phyloP scores from a whole-genome alignment of 208 protist genomes.

The Leishmania mexicana region DNA sequence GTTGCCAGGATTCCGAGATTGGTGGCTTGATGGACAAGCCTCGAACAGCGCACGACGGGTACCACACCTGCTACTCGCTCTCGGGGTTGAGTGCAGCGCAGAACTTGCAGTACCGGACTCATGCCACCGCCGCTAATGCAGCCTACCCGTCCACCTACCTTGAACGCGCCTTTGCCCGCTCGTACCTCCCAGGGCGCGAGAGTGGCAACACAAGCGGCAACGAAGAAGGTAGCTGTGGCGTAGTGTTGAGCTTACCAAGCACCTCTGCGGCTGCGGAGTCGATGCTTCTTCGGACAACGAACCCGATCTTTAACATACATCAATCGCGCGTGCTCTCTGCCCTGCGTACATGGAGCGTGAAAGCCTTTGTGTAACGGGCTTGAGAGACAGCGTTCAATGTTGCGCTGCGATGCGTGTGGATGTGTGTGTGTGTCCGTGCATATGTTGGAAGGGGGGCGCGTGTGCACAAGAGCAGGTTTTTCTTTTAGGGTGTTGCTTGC shows the following conservation, averaged over 20 bases:
- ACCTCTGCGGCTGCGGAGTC: conserved; percentile 27
- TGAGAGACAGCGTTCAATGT: neutral
- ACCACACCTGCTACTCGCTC: conserved; percentile 94
- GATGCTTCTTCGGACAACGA: conserved; percentile 46
- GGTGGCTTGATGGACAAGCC: conserved; percentile 93
- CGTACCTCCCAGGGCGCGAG: conserved; percentile 45
- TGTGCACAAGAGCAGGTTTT: neutral
- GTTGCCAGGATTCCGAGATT: conserved; percentile 52
- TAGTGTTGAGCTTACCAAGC: conserved; percentile 43
- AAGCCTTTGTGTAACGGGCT: conserved; percentile 45
- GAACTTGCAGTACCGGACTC: conserved; percentile 65
- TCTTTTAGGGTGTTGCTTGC: neutral
- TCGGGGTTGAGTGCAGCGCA: conserved; percentile 81
- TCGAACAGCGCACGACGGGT: conserved; percentile 58
- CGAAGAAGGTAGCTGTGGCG: conserved; percentile 32
- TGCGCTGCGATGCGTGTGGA: neutral
- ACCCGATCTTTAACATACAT: conserved; percentile 84
- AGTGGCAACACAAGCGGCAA: neutral
- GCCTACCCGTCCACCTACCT: conserved; percentile 32
- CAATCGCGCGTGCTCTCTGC: conserved; percentile 45
- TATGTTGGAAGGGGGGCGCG: neutral
- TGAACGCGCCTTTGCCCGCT: conserved; percentile 34
- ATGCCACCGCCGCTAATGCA: conserved; percentile 18
- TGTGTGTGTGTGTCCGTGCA: neutral
- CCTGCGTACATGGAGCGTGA: conserved; percentile 46